Conservation (phyloP, 768 basidiomycete species). For the Lactarius sanguifluus region DNA sequence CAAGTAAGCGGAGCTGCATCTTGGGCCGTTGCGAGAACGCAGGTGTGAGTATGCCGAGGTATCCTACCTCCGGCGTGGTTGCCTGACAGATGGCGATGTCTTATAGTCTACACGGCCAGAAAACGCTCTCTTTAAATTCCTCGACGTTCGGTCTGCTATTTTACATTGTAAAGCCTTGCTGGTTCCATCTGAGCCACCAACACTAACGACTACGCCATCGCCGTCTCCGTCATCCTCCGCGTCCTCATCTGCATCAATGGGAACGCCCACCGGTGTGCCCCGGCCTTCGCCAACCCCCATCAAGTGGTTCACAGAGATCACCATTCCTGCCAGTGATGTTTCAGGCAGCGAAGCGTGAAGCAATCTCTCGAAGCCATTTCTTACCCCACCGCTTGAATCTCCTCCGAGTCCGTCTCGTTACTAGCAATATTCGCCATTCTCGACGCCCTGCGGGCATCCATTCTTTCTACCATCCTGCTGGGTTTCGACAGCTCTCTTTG, state of each 20-base stretch:
- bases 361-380: background rate
- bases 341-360: background rate
- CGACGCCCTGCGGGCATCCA: background rate
- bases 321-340: background rate
- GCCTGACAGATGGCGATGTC: background rate
- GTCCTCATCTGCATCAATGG: background rate
- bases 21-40: no score
- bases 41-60: background rate
- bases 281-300: background rate
- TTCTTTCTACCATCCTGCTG: background rate
- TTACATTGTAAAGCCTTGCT: background rate
- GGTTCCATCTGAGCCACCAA: background rate
- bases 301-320: background rate
- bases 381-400: no score
- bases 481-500: background rate
- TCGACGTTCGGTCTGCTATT: background rate
- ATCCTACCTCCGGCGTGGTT: background rate
- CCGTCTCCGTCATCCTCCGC: background rate
- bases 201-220: background rate
- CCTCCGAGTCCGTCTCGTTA: background rate
- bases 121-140: background rate
- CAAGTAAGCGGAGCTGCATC: background rate
- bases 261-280: background rate
- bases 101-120: background rate
- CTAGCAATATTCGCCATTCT: background rate